Conservation (phyloP, 2,329 filamentous ascomycete species). For the Bretziella fagacearum region DNA sequence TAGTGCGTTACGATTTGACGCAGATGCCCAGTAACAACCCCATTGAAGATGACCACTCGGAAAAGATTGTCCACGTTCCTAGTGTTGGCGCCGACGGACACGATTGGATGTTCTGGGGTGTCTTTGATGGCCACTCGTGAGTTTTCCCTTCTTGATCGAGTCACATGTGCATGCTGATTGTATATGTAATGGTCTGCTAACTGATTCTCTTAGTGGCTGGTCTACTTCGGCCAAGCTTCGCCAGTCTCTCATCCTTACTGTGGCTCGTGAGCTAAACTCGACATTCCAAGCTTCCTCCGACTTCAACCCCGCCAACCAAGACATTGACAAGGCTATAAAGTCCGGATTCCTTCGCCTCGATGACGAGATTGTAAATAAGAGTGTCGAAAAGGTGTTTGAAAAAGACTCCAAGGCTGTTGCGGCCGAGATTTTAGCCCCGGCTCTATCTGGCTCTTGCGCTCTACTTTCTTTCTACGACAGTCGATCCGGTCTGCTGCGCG, state of each 20-base stretch:
- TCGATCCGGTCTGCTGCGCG: constrained; percentile 67
- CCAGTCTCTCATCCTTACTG: constrained; percentile 79
- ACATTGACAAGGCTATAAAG: constrained; percentile 85
- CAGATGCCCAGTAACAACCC: constrained; percentile 93
- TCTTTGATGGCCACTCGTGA: constrained; percentile 93
- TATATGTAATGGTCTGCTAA: background rate
- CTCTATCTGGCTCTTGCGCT: constrained; percentile 91
- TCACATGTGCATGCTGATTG: background rate
- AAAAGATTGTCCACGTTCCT: constrained; percentile 90
- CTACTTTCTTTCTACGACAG: constrained; percentile 93
- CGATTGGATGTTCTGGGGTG: constrained; percentile 99
- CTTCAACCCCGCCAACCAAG: constrained; percentile 54
- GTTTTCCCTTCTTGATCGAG: constrained; percentile 20
- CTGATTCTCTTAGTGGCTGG: constrained; percentile 54
- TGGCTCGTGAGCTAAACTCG: constrained; percentile 78
- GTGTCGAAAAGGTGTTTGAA: constrained; percentile 79
- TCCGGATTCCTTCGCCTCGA: constrained; percentile 76
- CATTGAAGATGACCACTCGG: constrained; percentile 94
- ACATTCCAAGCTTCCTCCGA: constrained; percentile 63
- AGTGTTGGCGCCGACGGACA: constrained; percentile 23
- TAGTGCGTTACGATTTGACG: constrained; percentile 85
- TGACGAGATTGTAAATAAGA: constrained; percentile 85
- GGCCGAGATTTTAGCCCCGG: constrained; percentile 80
- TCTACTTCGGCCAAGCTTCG: constrained; percentile 92
- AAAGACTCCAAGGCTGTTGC: constrained; percentile 78